Base-by-base conservation (phyloP, 2,329 filamentous ascomycete species). In the Epichloe typhina region DNA sequence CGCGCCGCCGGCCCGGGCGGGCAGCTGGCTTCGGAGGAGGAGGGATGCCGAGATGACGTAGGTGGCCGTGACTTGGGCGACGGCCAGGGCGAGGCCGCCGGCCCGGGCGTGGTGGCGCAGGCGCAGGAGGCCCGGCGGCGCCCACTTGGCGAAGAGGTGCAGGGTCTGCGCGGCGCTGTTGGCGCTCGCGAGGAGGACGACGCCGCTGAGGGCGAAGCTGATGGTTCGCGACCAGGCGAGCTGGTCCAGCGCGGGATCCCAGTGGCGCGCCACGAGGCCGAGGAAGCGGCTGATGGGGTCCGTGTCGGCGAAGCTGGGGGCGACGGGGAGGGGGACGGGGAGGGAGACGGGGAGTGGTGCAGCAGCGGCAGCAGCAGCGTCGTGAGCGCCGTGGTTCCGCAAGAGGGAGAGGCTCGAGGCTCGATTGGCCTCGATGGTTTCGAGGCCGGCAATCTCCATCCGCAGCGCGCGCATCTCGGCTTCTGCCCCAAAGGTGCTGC, bases 231-330 rank as follows among this genome's bases (percentile, higher is more conserved):
- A 83, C 87, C 88, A 94, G 9, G 86, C 85, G 11, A 81, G 76
- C 60, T 88, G 86, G 67, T 95, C 86, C 26, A 95, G 77, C 53
- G 83, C 80, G 3, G 86, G 86, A 62, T 94, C 86, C 79, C 86
- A 90, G 68, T 94, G 86, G 51, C 84, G 83, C 4, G 86, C 87
- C 17, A 95, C 69, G 12, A 94, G 74, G 5, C 86, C 86, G 8
- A 95, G 77, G 54, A 91, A 76, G 56, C 88, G 85, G 69, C 86
- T 94, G 63, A 95, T 86, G 0, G 88, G 88, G 62, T 95, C 89
- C 15, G 82, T 83, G 49, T 79, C 79, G 31, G 83, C 76, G 66
- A 88, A 83, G 55, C 63, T 66, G n/a, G n/a, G 38, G 78, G 69
- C 15, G 63, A 61, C 1, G 64, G 63, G 3, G 62, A n/a, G n/a